Evolutionary conservation across 2,329 filamentous ascomycete species (phyloP).

Genomic region (Thelonectria blattea): DNA sequence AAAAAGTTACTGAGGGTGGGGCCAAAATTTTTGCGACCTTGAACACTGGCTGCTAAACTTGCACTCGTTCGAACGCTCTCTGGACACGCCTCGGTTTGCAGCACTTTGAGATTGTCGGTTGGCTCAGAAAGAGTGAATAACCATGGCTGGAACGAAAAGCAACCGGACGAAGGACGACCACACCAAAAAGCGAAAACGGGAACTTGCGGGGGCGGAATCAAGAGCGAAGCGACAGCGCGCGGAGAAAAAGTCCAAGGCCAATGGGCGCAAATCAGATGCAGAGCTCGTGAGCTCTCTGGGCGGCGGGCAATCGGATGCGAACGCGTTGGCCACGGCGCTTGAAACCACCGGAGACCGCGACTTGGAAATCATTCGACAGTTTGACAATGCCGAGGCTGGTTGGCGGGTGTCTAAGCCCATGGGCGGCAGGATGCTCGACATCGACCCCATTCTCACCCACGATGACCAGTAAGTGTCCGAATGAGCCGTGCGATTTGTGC

Average conservation of each 20-base stretch:
- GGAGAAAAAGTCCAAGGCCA: conserved; percentile 40
- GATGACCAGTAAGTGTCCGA: conserved; percentile 62
- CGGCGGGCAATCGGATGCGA: conserved; percentile 24
- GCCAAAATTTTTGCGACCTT: conserved; percentile 48
- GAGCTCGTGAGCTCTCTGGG: conserved; percentile 14
- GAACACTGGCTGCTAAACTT: conserved; percentile 21
- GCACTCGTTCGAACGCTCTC: conserved; percentile 27
- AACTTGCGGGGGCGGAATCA: conserved; percentile 49
- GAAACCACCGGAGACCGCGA: conserved; percentile 28
- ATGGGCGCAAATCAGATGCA: conserved; percentile 30
- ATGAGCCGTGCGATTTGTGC: neutral
- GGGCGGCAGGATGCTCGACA: conserved; percentile 69
- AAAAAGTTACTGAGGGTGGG: conserved; percentile 48
- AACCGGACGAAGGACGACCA: conserved; percentile 44
- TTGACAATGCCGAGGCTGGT: conserved; percentile 43
- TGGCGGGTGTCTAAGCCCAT: conserved; percentile 70
- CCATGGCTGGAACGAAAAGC: conserved; percentile 45
- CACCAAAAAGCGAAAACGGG: conserved; percentile 56
- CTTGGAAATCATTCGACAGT: conserved; percentile 36
- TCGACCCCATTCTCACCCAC: conserved; percentile 66
- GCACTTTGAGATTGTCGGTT: conserved; percentile 23
- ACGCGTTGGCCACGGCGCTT: conserved; percentile 26
- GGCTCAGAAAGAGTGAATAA: conserved; percentile 22
- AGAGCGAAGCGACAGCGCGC: conserved; percentile 50
- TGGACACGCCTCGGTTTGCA: conserved; percentile 22